Conservation (phyloP, 768 basidiomycete genomes). For the Calvatia gigantea region DNA sequence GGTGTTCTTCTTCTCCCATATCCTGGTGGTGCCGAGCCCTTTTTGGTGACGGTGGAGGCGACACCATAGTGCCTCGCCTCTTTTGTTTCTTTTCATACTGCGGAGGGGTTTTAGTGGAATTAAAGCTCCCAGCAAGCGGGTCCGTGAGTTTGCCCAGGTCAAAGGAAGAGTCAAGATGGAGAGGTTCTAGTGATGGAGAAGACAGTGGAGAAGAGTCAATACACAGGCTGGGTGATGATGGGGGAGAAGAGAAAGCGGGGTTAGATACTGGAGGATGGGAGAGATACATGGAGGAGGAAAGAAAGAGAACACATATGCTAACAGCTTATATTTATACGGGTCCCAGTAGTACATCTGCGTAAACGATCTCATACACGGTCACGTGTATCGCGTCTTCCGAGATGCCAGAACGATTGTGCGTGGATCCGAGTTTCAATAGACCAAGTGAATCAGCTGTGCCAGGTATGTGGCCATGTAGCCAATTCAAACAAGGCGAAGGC, state of each 20-base stretch:
- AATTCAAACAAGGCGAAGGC: too few relatives aligned
- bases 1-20: slow-evolving; percentile 6
- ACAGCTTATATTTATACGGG: slow-evolving; percentile 8
- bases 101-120: slow-evolving; percentile 30
- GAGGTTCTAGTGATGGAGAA: slow-evolving; percentile 37
- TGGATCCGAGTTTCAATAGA: not conserved
- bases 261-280: slow-evolving; percentile 14
- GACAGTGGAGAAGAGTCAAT: slow-evolving; percentile 47
- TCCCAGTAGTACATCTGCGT: not conserved
- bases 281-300: slow-evolving; percentile 20
- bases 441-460: too few relatives aligned
- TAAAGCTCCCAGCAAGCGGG: slow-evolving; percentile 60
- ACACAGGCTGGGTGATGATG: slow-evolving; percentile 28
- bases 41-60: slow-evolving; percentile 1
- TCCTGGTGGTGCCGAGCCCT: slow-evolving; percentile 3
- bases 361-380: slow-evolving; percentile 13
- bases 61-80: slow-evolving; percentile 1
- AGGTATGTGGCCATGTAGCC: too few relatives aligned
- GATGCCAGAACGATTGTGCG: not conserved
- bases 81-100: slow-evolving; percentile 11
- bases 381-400: slow-evolving; percentile 11
- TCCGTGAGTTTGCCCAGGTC: slow-evolving; percentile 24
- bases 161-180: slow-evolving; percentile 21
- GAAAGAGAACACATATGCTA: not conserved
- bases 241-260: slow-evolving; percentile 27